A percentile compares a stretch with the other conserved stretches of the same genome.
phyloP scores from a whole-genome alignment of 805 yeast genomes.

The Lachancea fermentati region DNA sequence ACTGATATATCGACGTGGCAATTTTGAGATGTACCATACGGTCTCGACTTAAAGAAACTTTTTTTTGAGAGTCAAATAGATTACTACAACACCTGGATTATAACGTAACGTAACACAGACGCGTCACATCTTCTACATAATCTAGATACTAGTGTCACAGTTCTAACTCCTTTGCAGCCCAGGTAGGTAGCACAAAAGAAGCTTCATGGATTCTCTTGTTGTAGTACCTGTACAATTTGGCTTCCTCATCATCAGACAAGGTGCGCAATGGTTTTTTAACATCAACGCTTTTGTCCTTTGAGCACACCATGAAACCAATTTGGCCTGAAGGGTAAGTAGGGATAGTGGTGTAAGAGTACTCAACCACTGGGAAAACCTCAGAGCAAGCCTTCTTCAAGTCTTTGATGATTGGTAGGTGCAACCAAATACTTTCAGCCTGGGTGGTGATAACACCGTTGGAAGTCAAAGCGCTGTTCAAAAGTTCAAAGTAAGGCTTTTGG shows the following conservation, averaged over 20 bases:
- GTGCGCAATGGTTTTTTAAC: slow-evolving; percentile 67
- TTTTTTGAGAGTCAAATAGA: background rate
- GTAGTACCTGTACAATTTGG: slow-evolving; percentile 70
- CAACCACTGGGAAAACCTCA: slow-evolving; percentile 85
- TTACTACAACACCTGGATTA: no score
- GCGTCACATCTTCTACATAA: no score
- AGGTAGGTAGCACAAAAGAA: slow-evolving; percentile 85
- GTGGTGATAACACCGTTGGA: slow-evolving; percentile 88
- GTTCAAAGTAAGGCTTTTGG: slow-evolving; percentile 86
- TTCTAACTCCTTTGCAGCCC: slow-evolving; percentile 60
- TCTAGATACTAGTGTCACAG: slow-evolving; percentile 10
- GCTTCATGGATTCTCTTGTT: slow-evolving; percentile 80
- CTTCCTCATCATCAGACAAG: slow-evolving; percentile 56
- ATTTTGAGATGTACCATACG: slow-evolving; percentile 23
- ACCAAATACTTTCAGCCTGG: slow-evolving; percentile 94
- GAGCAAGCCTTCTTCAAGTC: slow-evolving; percentile 76
- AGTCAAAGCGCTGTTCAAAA: slow-evolving; percentile 81
- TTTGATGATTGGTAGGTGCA: slow-evolving; percentile 78
- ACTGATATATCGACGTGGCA: slow-evolving; percentile 25
- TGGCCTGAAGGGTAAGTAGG: slow-evolving; percentile 98
- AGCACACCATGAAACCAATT: slow-evolving; percentile 96
- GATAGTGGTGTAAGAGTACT: slow-evolving; percentile 84
- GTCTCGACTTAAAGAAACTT: background rate
- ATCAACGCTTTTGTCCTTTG: slow-evolving; percentile 61
- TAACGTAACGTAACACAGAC: no score